A percentile compares a stretch with the other conserved stretches of the same genome.
phyloP scores from a whole-genome alignment of 225 moss, liverwort and hornwort species.

The Sphagnum contortum region DNA sequence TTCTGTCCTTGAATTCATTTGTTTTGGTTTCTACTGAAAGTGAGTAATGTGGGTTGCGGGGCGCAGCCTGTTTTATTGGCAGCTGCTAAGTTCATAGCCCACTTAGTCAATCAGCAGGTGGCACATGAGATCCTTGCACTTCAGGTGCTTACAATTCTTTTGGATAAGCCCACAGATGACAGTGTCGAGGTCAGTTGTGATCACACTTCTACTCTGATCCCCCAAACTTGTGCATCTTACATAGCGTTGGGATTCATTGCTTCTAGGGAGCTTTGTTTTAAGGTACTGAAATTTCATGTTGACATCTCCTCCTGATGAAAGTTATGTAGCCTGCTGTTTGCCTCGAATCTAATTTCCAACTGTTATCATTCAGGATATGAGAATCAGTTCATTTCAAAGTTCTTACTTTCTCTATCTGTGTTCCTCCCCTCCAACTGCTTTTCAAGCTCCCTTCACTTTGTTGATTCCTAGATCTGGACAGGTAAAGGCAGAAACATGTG shows the following conservation, averaged over 20 bases:
- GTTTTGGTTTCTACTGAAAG: background rate
- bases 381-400: no score
- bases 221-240: background rate
- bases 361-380: no score
- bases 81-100: constrained; percentile 83
- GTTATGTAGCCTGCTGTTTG: no score
- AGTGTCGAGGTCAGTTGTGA: constrained; percentile 54
- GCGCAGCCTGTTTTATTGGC: constrained; percentile 71
- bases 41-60: background rate
- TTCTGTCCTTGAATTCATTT: background rate
- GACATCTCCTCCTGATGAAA: no score
- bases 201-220: background rate
- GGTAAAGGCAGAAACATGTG: no score
- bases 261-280: no score
- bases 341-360: no score
- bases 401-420: no score
- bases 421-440: no score
- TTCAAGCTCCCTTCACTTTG: no score
- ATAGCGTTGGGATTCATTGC: background rate
- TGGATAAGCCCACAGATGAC: constrained; percentile 85
- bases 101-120: constrained; percentile 84
- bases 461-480: no score
- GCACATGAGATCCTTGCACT: constrained; percentile 78
- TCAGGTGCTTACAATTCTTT: constrained; percentile 68
- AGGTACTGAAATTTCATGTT: no score